Percentiles rank a stretch among this genome's conserved stretches.
These are phyloP conservation scores for Phytophthora cajani DNA, from an alignment of 352 stramenopile species.

Conservation along the genomic window DNA sequence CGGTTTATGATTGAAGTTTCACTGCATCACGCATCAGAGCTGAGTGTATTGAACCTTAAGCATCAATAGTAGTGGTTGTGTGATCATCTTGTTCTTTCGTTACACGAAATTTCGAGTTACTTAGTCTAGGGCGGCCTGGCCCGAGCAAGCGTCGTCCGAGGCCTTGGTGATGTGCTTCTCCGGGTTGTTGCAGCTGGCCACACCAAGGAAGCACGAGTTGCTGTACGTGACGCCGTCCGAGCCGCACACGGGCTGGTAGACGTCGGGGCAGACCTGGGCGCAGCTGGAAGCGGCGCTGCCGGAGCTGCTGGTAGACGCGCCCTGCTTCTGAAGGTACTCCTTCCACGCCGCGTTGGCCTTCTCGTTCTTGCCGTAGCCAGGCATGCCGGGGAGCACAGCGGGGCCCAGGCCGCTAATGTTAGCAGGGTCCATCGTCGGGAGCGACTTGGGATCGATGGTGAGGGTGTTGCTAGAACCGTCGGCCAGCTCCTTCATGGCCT, in stretches of 20 bases:
- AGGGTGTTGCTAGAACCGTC: conserved; percentile 1
- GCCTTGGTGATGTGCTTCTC: conserved; percentile 31
- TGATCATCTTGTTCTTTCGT: neutral
- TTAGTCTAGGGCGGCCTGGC: conserved; percentile 7
- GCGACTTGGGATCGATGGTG: conserved; percentile 6
- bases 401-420: conserved; percentile 2
- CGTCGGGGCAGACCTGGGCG: conserved; percentile 35
- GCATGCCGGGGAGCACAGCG: conserved; percentile 19
- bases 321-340: conserved; percentile 6
- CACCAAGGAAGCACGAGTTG: conserved; percentile 42
- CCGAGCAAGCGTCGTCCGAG: conserved; percentile 24
- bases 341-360: conserved; percentile 26
- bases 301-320: neutral
- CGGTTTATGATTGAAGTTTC: too few species aligned
- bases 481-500: too few species aligned
- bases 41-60: neutral
- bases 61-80: neutral
- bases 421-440: conserved; percentile 4
- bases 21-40: too few species aligned
- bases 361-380: conserved; percentile 22
- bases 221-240: conserved; percentile 42
- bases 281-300: conserved; percentile 21
- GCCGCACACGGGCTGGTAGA: conserved; percentile 38
- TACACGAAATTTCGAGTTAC: neutral
- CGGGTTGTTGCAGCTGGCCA: conserved; percentile 44